Evolutionary conservation across 164 flowering plant genomes (phyloP), one percentile per base, ranked within the genome.

Genomic region (Aristolochia fimbriata): DNA sequence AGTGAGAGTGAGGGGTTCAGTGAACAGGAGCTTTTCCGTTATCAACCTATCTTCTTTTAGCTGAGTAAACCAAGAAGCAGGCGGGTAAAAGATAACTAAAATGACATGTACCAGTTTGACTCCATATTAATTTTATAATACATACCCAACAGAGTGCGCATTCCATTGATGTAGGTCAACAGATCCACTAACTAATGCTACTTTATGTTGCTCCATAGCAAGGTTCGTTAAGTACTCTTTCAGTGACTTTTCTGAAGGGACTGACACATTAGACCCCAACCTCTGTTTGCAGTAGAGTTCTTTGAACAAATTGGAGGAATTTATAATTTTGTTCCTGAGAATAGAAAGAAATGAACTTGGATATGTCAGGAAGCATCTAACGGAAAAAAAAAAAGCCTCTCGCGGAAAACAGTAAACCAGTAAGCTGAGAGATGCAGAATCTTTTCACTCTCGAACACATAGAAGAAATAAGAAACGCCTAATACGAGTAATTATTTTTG

Each of bases 91-190:
- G 43, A 37, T 37, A 37, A 37, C 43, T 37, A 5, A 50, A 50
- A n/a, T 50, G 53, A 8, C 10, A 22, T 50, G 53, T 12, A 50
- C 12, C 53, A n/a, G 19, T n/a, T 8, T 17, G n/a, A 50, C 20
- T 50, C 2, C 14, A 19, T 1, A 17, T 22, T n/a, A 0, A n/a
- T 17, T 30, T 6, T 20, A 55, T 31, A 31, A 16, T n/a, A 25
- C 51, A 21, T 74, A 89, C 97, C 91, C 73, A 23, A 51, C 63
- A 51, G 81, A 71, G 71, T 88, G 96, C 57, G 81, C 83, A 68
- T 71, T 80, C 96, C 91, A 91, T 63, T 83, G 96, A 63, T 74
- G 76, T 64, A 86, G 64, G 59, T 64, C 49, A 66, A 77, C 63
- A 17, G 62, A 54, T 37, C 85, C 86, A 51, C 68, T 59, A 59